Base-by-base conservation (phyloP, 306 rosid species). In the Malus sylvestris region DNA sequence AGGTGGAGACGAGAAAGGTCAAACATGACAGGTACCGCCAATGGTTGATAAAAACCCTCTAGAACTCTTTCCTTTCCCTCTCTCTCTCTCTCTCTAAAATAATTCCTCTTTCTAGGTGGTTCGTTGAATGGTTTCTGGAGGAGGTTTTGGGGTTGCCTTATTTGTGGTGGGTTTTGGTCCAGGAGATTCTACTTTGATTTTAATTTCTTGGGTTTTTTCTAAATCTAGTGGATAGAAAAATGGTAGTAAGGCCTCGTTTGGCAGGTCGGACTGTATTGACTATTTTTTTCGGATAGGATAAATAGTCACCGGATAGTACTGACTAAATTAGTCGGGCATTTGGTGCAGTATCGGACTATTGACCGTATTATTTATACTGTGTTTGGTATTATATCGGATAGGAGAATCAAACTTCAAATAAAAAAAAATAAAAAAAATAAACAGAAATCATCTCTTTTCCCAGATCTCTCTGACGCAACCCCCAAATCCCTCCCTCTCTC, bases 1-100 rank as follows among this genome's bases (percentile, higher is more conserved):
- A 40, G 45, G 45, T 40, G 45, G 10, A 40, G 11, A 40, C 45
- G 76, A 68, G 76, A 49, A 77, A 30, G 88, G 97, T 92, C 96
- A 89, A 85, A 90, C 82, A 68, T 84, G 75, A 87, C 91, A 88
- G 93, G 91, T 87, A 87, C 90, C 84, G 90, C 90, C 90, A 85
- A 88, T 87, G 87, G 80, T 90, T 76, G 87, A 86, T 89, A 85
- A 89, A 79, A 33, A 89, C 89, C 68, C 88, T 81, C 84, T 79
- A 75, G 68, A 74, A 38, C 19, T 82, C 62, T 78, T 72, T 57
- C 61, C 77, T 14, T 70, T 35, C 73, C 72, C 69, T 18, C 68
- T 70, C 76, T 67, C 68, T 70, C 68, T 70, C 76, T 67, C 75
- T 35, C 76, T 57, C 52, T 45, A 60, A 72, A 72, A 72, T 68